Percentiles rank a stretch among this genome's conserved stretches.
Evolutionary conservation across 768 basidiomycete species (phyloP).

Genomic region (Tylopilus cervinicoccineus): DNA sequence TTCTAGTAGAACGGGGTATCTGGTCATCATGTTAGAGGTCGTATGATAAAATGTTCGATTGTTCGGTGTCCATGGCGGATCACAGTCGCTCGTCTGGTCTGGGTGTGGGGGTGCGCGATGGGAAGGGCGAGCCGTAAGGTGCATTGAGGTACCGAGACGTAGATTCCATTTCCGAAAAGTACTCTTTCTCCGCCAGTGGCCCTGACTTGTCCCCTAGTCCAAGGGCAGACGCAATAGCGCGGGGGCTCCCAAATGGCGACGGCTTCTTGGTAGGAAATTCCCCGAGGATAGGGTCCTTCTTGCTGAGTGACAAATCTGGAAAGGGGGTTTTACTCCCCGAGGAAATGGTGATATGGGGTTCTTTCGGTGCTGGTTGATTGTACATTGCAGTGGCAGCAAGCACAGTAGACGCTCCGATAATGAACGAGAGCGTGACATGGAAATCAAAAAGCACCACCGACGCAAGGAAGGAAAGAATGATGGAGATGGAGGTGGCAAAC

Average conservation of each 20-base stretch:
- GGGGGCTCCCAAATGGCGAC: constrained; percentile 48
- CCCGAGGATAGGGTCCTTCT: constrained; percentile 57
- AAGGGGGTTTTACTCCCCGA: constrained; percentile 35
- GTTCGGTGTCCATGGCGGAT: constrained; percentile 14
- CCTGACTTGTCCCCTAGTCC: constrained; percentile 34
- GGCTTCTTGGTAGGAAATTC: constrained; percentile 48
- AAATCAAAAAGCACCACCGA: constrained; percentile 91
- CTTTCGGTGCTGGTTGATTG: constrained; percentile 62
- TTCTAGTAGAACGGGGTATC: constrained; percentile 33
- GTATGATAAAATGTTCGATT: constrained; percentile 28
- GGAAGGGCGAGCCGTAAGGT: constrained; percentile 48
- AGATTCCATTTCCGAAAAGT: constrained; percentile 39
- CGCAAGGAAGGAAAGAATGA: constrained; percentile 92
- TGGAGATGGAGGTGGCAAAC: constrained; percentile 94
- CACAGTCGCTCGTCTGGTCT: constrained; percentile 31
- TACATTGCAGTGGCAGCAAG: constrained; percentile 92
- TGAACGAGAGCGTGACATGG: constrained; percentile 78
- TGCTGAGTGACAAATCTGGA: constrained; percentile 42
- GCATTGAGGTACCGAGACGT: constrained; percentile 46
- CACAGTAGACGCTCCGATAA: constrained; percentile 83
- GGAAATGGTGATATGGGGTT: constrained; percentile 31
- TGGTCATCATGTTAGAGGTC: constrained; percentile 33
- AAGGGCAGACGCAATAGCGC: constrained; percentile 47
- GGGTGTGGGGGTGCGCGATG: constrained; percentile 47
- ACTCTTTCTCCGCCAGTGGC: constrained; percentile 24